Conservation (phyloP, 2,329 filamentous ascomycete species). For the Xylariaceae sp. region DNA sequence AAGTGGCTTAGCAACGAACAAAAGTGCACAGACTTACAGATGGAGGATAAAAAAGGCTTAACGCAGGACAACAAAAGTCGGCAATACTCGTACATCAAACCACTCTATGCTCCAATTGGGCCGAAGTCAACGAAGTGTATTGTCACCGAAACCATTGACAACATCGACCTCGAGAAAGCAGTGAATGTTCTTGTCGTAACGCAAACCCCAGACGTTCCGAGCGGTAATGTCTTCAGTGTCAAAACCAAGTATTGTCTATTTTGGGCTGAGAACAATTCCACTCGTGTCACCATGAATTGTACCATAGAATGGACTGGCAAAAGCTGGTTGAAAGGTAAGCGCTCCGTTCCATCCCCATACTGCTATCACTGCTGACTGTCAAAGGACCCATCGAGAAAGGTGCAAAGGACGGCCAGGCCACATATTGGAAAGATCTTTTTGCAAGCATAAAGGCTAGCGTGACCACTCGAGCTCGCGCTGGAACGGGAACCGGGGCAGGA, state of each 20-base stretch:
- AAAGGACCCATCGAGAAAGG: slow-evolving; percentile 93
- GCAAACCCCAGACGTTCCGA: slow-evolving; percentile 91
- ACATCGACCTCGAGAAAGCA: slow-evolving; percentile 80
- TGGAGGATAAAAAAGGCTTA: slow-evolving; percentile 79
- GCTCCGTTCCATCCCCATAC: slow-evolving; percentile 1
- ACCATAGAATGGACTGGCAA: slow-evolving; percentile 95
- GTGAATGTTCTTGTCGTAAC: slow-evolving; percentile 79
- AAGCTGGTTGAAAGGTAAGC: slow-evolving; percentile 90
- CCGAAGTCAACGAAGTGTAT: slow-evolving; percentile 94
- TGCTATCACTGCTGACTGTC: slow-evolving; percentile 27
- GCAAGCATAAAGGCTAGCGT: slow-evolving; percentile 70
- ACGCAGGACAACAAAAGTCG: slow-evolving; percentile 70
- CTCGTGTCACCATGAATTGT: slow-evolving; percentile 81
- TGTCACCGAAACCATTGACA: slow-evolving; percentile 78
- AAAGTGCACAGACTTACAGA: slow-evolving; percentile 81
- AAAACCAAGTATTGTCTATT: slow-evolving; percentile 95
- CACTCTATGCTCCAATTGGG: slow-evolving; percentile 76
- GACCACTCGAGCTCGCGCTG: slow-evolving; percentile 56
- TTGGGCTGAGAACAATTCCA: slow-evolving; percentile 85
- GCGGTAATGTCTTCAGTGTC: slow-evolving; percentile 82
- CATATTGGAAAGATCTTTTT: slow-evolving; percentile 78
- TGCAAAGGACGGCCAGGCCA: slow-evolving; percentile 80
- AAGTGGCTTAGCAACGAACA: slow-evolving; percentile 85
- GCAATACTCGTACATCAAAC: slow-evolving; percentile 86
- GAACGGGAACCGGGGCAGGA: slow-evolving; percentile 41